Percentiles rank a stretch among this genome's conserved stretches.
These are phyloP conservation scores for Fonsecaea pedrosoi DNA, from an alignment of 2,329 filamentous ascomycete species.

Conservation along the genomic window DNA sequence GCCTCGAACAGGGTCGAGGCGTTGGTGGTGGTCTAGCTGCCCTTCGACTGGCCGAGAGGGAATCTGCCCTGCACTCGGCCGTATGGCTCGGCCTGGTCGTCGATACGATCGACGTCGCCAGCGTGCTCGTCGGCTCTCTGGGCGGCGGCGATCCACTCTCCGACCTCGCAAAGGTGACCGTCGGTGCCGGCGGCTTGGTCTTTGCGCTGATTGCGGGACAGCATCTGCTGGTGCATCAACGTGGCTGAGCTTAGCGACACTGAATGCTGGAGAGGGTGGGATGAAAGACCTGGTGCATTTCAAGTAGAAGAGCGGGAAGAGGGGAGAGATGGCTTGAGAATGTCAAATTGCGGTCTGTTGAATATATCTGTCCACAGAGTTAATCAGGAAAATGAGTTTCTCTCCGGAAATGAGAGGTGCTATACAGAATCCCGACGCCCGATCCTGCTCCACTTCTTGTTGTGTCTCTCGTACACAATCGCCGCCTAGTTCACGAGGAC, in stretches of 20 bases:
- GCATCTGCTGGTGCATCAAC: background rate
- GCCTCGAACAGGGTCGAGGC: background rate
- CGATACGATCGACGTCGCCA: conserved; percentile 19
- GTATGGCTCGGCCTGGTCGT: conserved; percentile 23
- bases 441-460: too few species aligned
- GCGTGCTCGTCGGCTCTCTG: conserved; percentile 10
- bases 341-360: background rate
- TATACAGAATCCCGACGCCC: background rate
- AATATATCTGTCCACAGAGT: background rate
- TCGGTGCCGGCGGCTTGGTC: conserved; percentile 13
- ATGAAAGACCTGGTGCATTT: background rate
- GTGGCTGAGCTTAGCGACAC: background rate
- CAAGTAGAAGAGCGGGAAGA: background rate
- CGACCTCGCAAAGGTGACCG: conserved; percentile 9
- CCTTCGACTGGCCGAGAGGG: background rate
- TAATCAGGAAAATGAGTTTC: background rate
- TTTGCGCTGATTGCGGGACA: conserved; percentile 10
- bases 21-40: background rate
- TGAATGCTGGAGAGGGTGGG: background rate
- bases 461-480: background rate
- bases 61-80: conserved; percentile 8
- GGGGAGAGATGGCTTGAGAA: background rate
- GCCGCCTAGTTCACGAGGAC: background rate
- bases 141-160: conserved; percentile 10
- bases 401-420: background rate